Percentiles rank a stretch among this genome's conserved stretches.
Conservation (phyloP, 805 yeast species). For the Candida maris region DNA sequence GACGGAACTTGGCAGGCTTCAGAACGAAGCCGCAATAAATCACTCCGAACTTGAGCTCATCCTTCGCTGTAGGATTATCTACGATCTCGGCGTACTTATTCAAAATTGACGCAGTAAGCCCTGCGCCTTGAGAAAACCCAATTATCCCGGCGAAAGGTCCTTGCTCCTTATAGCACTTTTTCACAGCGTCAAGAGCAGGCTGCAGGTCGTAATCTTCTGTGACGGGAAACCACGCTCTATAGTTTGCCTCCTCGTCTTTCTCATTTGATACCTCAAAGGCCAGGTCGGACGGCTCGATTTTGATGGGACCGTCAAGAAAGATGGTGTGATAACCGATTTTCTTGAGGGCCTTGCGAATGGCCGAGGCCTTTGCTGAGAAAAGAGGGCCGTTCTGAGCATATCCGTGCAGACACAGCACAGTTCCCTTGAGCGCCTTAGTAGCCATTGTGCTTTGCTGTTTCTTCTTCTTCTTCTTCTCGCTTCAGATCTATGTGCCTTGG, state of each 20-base stretch:
- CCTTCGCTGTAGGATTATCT: constrained; percentile 39
- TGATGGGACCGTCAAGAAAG: constrained; percentile 76
- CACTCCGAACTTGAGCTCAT: constrained; percentile 63
- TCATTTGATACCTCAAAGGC: constrained; percentile 55
- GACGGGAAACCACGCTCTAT: constrained; percentile 74
- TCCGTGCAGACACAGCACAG: constrained; percentile 86
- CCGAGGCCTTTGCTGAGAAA: constrained; percentile 87
- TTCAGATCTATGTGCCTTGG: no score
- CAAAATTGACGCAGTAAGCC: constrained; percentile 68
- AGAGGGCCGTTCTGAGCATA: constrained; percentile 79
- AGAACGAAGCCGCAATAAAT: constrained; percentile 62
- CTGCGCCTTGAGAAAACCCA: constrained; percentile 96
- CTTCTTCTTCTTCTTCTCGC: no score
- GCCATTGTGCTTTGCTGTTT: no score
- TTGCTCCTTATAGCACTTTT: constrained; percentile 45
- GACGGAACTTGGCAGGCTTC: constrained; percentile 25
- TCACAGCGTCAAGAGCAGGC: constrained; percentile 49
- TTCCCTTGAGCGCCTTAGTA: constrained; percentile 32
- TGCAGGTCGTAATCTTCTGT: constrained; percentile 31
- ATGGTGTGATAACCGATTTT: constrained; percentile 62
- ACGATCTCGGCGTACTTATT: constrained; percentile 54
- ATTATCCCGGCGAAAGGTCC: constrained; percentile 87
- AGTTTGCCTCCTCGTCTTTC: constrained; percentile 25
- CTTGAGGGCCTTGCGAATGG: constrained; percentile 72
- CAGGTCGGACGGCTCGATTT: constrained; percentile 62